These are phyloP conservation scores for Globisporangium recalcitrans DNA, from an alignment of 352 stramenopile genomes.

Conservation along the genomic window DNA sequence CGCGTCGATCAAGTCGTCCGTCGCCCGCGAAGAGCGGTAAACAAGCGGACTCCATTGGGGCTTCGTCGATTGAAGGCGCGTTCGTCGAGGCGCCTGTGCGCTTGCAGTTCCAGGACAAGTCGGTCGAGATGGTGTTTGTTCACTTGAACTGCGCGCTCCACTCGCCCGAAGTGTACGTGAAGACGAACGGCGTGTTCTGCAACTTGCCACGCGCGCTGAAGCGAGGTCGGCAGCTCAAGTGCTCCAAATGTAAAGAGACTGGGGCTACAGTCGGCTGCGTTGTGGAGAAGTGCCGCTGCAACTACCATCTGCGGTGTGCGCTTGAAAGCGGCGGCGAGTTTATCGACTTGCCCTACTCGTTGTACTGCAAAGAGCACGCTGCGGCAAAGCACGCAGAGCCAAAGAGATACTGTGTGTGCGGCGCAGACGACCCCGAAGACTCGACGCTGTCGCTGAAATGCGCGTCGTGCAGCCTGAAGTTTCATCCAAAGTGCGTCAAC, in stretches of 20 bases:
- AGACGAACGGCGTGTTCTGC: slow-evolving; percentile 75
- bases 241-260: slow-evolving; percentile 53
- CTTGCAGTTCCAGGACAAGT: slow-evolving; percentile 63
- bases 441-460: slow-evolving; percentile 51
- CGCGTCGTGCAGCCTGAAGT: slow-evolving; percentile 53
- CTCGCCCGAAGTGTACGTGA: slow-evolving; percentile 78
- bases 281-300: slow-evolving; percentile 67
- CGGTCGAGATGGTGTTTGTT: slow-evolving; percentile 59
- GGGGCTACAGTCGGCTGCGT: slow-evolving; percentile 77
- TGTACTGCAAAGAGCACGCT: slow-evolving; percentile 71
- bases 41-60: slow-evolving; percentile 13
- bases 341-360: slow-evolving; percentile 58
- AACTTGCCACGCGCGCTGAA: slow-evolving; percentile 75
- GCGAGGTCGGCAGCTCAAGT: slow-evolving; percentile 70
- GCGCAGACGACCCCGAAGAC: slow-evolving; percentile 38
- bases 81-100: slow-evolving; percentile 76
- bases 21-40: slow-evolving; percentile 12
- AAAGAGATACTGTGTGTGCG: slow-evolving; percentile 44
- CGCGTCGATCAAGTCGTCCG: slow-evolving; percentile 13
- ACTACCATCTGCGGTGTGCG: slow-evolving; percentile 78
- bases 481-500: slow-evolving; percentile 78
- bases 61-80: slow-evolving; percentile 44
- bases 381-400: slow-evolving; percentile 33
- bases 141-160: slow-evolving; percentile 83
- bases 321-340: slow-evolving; percentile 70